Evolutionary conservation across 306 rosid species (phyloP).

Genomic region (apple (Malus domestica)): DNA sequence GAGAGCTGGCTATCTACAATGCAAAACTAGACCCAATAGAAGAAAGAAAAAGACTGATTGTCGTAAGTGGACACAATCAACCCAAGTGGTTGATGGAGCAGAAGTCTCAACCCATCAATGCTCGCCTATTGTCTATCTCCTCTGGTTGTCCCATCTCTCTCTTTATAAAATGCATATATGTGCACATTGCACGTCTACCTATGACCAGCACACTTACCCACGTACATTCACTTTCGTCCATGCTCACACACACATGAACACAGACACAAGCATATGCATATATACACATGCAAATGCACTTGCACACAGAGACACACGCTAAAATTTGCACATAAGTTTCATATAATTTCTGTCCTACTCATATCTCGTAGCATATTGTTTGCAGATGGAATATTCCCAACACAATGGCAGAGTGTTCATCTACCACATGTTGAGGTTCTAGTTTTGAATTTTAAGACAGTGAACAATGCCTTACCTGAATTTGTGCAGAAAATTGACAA

Average conservation of each 20-base stretch:
- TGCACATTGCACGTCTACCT: background rate
- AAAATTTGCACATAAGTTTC: background rate
- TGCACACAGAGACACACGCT: background rate
- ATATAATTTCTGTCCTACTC: background rate
- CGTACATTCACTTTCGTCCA: background rate
- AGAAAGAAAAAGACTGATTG: constrained; percentile 30
- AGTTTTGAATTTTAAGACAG: constrained; percentile 37
- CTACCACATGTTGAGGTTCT: constrained; percentile 42
- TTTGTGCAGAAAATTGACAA: constrained; percentile 18
- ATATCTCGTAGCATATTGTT: background rate
- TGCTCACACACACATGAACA: background rate
- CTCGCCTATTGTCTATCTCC: constrained; percentile 47
- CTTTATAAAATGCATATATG: background rate
- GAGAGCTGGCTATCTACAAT: constrained; percentile 43
- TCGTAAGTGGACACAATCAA: constrained; percentile 26
- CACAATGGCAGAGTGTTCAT: constrained; percentile 37
- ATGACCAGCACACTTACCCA: background rate
- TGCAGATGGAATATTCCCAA: constrained; percentile 45
- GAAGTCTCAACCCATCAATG: constrained; percentile 23
- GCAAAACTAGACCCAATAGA: constrained; percentile 23
- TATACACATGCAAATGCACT: background rate
- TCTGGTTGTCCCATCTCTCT: constrained; percentile 24
- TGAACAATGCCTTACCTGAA: constrained; percentile 33
- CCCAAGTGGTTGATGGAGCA: constrained; percentile 51
- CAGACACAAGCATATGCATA: too few species aligned